Evolutionary conservation across 768 basidiomycete genomes (phyloP).

Genomic region (Amanita pallidorosea): DNA sequence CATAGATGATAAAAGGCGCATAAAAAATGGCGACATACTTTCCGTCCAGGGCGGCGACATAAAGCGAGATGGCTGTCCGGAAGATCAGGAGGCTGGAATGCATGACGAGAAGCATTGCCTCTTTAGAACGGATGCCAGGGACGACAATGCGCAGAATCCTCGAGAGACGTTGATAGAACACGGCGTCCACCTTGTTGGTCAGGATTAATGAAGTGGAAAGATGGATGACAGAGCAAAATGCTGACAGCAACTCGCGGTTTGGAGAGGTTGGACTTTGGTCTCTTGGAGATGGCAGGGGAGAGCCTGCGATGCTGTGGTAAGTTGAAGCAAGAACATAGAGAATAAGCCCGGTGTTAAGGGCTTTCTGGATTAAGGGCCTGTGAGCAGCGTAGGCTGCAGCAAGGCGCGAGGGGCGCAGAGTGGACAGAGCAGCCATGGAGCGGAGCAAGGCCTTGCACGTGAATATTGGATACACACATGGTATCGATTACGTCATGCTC

Average conservation of each 20-base stretch:
- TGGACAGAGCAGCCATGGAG: slow-evolving; percentile 22
- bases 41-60: slow-evolving; percentile 91
- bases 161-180: slow-evolving; percentile 78
- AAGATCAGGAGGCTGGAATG: slow-evolving; percentile 86
- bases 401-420: slow-evolving; percentile 30
- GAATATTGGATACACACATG: neutral
- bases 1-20: neutral
- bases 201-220: neutral
- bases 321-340: slow-evolving; percentile 59
- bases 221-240: slow-evolving; percentile 3
- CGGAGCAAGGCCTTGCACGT: neutral
- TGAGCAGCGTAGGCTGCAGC: slow-evolving; percentile 47
- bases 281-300: slow-evolving; percentile 20
- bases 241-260: slow-evolving; percentile 58
- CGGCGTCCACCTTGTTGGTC: slow-evolving; percentile 66
- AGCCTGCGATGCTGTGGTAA: slow-evolving; percentile 43
- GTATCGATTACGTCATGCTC: neutral
- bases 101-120: slow-evolving; percentile 77
- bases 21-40: slow-evolving; percentile 38
- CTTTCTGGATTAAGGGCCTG: slow-evolving; percentile 62
- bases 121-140: slow-evolving; percentile 75
- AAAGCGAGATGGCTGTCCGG: slow-evolving; percentile 85
- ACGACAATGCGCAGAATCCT: slow-evolving; percentile 80
- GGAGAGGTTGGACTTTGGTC: slow-evolving; percentile 22
- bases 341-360: slow-evolving; percentile 60